These are phyloP conservation scores for Cadophora luteo-olivacea DNA, from an alignment of 2,329 filamentous ascomycete species.

Conservation along the genomic window DNA sequence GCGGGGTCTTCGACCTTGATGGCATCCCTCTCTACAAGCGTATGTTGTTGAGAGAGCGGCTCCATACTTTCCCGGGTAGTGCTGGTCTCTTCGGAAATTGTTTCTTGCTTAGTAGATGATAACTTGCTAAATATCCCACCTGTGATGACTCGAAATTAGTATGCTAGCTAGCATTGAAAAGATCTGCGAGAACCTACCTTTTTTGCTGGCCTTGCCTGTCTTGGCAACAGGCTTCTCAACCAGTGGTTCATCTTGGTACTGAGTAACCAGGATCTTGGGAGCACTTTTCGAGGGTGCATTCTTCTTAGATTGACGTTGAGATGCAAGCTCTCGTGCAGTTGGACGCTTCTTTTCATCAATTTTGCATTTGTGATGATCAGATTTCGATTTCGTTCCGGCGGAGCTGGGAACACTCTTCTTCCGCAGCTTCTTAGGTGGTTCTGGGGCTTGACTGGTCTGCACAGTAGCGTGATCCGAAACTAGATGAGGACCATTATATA, in stretches of 20 bases:
- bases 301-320: neutral
- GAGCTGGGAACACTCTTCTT: neutral
- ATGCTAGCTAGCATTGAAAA: neutral
- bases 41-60: constrained; percentile 9
- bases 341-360: neutral
- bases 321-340: neutral
- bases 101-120: constrained; percentile 8
- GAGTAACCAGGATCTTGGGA: constrained; percentile 16
- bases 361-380: neutral
- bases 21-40: constrained; percentile 6
- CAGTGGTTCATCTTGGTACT: constrained; percentile 8
- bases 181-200: neutral
- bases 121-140: constrained; percentile 16
- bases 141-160: neutral
- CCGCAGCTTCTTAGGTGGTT: constrained; percentile 16
- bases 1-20: neutral
- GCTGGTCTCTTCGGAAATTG: neutral
- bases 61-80: constrained; percentile 4
- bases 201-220: neutral
- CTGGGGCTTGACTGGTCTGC: neutral
- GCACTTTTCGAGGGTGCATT: neutral
- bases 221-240: neutral
- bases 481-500: constrained; percentile 28
- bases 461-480: neutral
- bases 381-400: neutral